phyloP scores from a whole-genome alignment of 164 flowering plant species.

The Dillenia suffruticosa region DNA sequence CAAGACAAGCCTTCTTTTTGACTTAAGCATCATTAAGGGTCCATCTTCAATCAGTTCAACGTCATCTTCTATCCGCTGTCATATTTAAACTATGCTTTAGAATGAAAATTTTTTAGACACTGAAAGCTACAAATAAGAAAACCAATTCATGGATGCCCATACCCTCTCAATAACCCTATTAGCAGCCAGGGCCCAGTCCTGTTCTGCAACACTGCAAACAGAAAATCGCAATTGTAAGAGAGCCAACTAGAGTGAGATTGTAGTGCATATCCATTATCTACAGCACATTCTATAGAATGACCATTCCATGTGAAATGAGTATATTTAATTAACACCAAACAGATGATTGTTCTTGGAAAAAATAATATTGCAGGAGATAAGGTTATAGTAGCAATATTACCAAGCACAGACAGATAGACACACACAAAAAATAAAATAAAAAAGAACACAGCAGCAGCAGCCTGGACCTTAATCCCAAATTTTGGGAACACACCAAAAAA shows the following conservation, averaged over 20 bases:
- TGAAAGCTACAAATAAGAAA: background rate
- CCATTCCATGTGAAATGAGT: background rate
- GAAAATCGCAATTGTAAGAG: conserved; percentile 2
- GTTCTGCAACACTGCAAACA: conserved; percentile 42
- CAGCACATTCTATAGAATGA: background rate
- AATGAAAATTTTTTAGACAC: background rate
- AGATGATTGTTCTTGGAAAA: background rate
- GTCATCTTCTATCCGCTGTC: conserved; percentile 42
- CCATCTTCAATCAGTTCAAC: conserved; percentile 34
- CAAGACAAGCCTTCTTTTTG: conserved; percentile 48
- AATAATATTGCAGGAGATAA: background rate
- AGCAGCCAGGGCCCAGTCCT: conserved; percentile 45
- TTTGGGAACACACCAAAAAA: no score
- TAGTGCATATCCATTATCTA: background rate
- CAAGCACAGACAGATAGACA: background rate
- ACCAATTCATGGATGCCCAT: conserved; percentile 8
- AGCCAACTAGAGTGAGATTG: background rate
- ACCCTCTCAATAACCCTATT: conserved; percentile 52
- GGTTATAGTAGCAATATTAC: background rate
- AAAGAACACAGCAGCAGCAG: background rate
- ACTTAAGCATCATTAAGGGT: conserved; percentile 14
- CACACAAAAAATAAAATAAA: background rate
- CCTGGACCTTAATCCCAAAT: no score
- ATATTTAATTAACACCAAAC: background rate
- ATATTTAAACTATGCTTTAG: conserved; percentile 3